Evolutionary conservation across 129 eudicot genomes (phyloP).

Genomic region (Lactuca sativa): DNA sequence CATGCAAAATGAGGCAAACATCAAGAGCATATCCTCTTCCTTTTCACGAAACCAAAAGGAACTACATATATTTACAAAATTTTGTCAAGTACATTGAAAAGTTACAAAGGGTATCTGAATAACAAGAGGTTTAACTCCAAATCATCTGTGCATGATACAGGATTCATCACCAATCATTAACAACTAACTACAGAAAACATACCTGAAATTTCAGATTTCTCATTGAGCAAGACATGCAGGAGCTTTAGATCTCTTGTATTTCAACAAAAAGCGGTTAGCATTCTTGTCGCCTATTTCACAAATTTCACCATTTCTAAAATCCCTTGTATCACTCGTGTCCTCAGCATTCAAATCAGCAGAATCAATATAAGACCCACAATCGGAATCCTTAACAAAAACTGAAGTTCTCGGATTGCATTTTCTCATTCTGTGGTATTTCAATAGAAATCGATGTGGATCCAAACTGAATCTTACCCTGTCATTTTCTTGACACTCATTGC

Average conservation of each 20-base stretch:
- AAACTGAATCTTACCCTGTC: constrained; percentile 17
- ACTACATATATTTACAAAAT: constrained; percentile 19
- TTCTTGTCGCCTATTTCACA: constrained; percentile 24
- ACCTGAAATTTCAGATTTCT: constrained; percentile 36
- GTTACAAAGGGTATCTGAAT: background rate
- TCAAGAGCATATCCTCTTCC: constrained; percentile 8
- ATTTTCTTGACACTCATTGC: constrained; percentile 31
- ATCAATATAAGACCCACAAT: constrained; percentile 27
- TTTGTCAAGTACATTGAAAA: constrained; percentile 16
- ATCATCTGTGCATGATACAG: constrained; percentile 1
- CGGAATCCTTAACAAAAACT: constrained; percentile 20
- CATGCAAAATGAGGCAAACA: constrained; percentile 1
- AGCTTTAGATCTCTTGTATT: constrained; percentile 44
- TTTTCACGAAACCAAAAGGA: constrained; percentile 12
- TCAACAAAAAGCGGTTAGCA: constrained; percentile 33
- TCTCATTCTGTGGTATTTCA: constrained; percentile 48
- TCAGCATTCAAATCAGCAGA: constrained; percentile 20
- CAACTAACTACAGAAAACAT: constrained; percentile 32
- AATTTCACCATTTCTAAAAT: constrained; percentile 13
- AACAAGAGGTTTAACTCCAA: constrained; percentile 7
- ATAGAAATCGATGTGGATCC: constrained; percentile 33
- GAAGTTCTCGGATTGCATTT: constrained; percentile 33
- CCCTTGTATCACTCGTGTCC: constrained; percentile 18
- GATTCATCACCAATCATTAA: constrained; percentile 6
- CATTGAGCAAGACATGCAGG: constrained; percentile 22